Conservation (phyloP, 1,139 yeast genomes). For the Blastobotrys illinoisensis region DNA sequence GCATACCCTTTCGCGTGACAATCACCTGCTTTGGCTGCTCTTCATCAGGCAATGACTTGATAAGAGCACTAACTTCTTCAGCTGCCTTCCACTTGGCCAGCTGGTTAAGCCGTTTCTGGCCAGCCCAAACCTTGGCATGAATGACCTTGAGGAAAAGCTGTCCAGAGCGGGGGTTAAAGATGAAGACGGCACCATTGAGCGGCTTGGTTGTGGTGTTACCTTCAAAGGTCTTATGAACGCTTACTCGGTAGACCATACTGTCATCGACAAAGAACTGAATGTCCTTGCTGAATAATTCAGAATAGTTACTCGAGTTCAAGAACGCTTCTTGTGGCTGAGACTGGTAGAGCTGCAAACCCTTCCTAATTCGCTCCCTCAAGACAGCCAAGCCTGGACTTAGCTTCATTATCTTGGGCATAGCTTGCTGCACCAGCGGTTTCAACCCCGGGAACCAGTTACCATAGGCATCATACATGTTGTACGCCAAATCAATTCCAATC, state of each 20-base stretch:
- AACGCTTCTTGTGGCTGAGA: slow-evolving; percentile 92
- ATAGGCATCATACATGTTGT: slow-evolving; percentile 92
- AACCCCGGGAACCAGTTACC: slow-evolving; percentile 98
- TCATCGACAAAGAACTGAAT: slow-evolving; percentile 85
- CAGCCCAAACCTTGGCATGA: slow-evolving; percentile 95
- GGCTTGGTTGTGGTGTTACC: slow-evolving; percentile 93
- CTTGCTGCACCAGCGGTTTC: slow-evolving; percentile 83
- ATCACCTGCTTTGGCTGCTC: slow-evolving; percentile 93
- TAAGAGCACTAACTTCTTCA: slow-evolving; percentile 90
- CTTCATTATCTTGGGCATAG: slow-evolving; percentile 91
- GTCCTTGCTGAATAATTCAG: slow-evolving; percentile 81
- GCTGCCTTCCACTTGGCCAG: slow-evolving; percentile 98
- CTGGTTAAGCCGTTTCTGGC: slow-evolving; percentile 91
- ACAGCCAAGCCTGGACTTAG: slow-evolving; percentile 92
- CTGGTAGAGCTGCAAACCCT: slow-evolving; percentile 89
- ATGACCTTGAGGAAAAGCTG: slow-evolving; percentile 83
- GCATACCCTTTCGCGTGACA: slow-evolving; percentile 83
- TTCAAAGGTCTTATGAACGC: slow-evolving; percentile 86
- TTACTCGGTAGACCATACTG: slow-evolving; percentile 88
- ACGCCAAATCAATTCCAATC: slow-evolving; percentile 89
- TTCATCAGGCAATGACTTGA: slow-evolving; percentile 83
- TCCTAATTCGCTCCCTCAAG: slow-evolving; percentile 85
- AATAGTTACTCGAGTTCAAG: slow-evolving; percentile 81
- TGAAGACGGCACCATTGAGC: slow-evolving; percentile 87
- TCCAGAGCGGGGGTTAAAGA: slow-evolving; percentile 78